Percentiles rank a stretch among this genome's conserved stretches.
Evolutionary conservation across 805 yeast genomes (phyloP).

Genomic region (Wickerhamiella hasegawae): DNA sequence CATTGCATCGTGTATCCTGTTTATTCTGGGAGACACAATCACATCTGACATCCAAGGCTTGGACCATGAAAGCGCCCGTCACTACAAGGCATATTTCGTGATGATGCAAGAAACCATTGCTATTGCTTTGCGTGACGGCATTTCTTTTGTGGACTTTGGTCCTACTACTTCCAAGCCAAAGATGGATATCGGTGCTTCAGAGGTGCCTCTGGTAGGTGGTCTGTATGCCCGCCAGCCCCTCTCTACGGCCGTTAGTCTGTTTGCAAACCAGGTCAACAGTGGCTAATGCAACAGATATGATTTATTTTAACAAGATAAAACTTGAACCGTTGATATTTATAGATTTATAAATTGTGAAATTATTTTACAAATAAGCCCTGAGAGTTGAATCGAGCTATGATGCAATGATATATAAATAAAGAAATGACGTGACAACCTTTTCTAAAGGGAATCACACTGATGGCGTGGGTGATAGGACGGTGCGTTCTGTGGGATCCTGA

Average conservation of each 20-base stretch:
- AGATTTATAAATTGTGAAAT: too few relatives aligned
- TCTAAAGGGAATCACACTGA: too few relatives aligned
- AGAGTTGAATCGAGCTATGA: too few relatives aligned
- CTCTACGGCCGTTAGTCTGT: slow-evolving; percentile 12
- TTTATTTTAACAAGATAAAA: too few relatives aligned
- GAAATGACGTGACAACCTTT: too few relatives aligned
- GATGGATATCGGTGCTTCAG: slow-evolving; percentile 26
- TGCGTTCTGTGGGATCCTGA: too few relatives aligned
- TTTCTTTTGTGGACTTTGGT: slow-evolving; percentile 29
- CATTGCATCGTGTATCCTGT: slow-evolving; percentile 28
- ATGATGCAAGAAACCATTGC: slow-evolving; percentile 32
- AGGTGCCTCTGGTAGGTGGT: slow-evolving; percentile 26
- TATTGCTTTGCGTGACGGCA: slow-evolving; percentile 25
- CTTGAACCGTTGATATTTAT: too few relatives aligned
- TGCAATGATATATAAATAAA: too few relatives aligned
- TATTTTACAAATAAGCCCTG: too few relatives aligned
- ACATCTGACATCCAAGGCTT: slow-evolving; percentile 31
- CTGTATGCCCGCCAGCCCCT: slow-evolving; percentile 19
- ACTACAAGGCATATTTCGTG: slow-evolving; percentile 29
- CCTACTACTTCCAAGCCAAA: slow-evolving; percentile 31
- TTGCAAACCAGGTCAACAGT: slow-evolving; percentile 15
- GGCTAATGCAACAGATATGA: too few relatives aligned
- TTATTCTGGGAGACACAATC: slow-evolving; percentile 29
- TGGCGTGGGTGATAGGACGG: too few relatives aligned
- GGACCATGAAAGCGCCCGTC: slow-evolving; percentile 25